Evolutionary conservation across 2,329 filamentous ascomycete species (phyloP).

Genomic region (Alternaria sp.): DNA sequence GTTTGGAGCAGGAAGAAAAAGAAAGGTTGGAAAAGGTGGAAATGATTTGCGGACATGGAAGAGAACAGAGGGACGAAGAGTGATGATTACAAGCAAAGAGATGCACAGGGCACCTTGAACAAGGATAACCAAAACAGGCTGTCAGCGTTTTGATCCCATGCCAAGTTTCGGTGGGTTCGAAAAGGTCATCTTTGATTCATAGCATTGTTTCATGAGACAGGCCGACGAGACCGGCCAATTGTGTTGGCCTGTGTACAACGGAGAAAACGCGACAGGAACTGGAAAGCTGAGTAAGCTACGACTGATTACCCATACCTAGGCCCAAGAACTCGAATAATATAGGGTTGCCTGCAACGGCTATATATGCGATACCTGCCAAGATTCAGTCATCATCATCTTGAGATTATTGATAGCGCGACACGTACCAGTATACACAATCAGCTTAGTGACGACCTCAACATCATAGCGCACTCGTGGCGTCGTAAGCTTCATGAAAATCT

Average conservation of each 20-base stretch:
- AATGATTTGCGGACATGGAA: too few relatives aligned
- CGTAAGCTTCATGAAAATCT: slow-evolving; percentile 84
- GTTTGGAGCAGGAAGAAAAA: too few relatives aligned
- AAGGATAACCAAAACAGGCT: too few relatives aligned
- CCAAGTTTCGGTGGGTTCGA: background rate
- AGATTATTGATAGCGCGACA: background rate
- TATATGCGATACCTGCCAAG: slow-evolving; percentile 78
- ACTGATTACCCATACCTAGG: slow-evolving; percentile 50
- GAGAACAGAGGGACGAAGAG: too few relatives aligned
- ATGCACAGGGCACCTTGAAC: too few relatives aligned
- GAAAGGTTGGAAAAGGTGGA: too few relatives aligned
- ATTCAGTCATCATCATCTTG: background rate
- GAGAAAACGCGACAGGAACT: background rate
- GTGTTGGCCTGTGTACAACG: slow-evolving; percentile 2
- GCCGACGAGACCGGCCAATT: background rate
- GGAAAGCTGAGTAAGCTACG: slow-evolving; percentile 7
- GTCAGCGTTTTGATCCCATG: background rate
- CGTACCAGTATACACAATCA: slow-evolving; percentile 92
- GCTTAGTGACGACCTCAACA: slow-evolving; percentile 97
- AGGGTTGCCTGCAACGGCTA: slow-evolving; percentile 79
- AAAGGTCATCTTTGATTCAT: background rate
- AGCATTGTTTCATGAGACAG: background rate
- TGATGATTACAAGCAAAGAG: too few relatives aligned
- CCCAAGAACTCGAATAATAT: slow-evolving; percentile 73
- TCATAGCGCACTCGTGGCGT: slow-evolving; percentile 93